These are phyloP conservation scores for Sclerotinia glacialis DNA, from an alignment of 2,329 filamentous ascomycete species.

Conservation along the genomic window DNA sequence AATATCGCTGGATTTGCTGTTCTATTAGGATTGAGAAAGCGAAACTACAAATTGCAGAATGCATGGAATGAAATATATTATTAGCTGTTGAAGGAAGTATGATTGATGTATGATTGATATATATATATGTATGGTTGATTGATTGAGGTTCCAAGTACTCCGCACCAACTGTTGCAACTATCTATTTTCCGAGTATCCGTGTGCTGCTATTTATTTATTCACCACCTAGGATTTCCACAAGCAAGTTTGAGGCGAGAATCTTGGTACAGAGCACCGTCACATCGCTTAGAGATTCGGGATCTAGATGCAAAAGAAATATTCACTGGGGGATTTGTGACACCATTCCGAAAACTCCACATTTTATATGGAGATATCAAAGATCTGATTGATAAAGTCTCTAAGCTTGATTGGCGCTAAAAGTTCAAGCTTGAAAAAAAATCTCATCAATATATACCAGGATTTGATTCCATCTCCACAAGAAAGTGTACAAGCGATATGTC, in stretches of 20 bases:
- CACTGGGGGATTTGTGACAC: neutral
- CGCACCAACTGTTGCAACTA: neutral
- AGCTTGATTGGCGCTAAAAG: constrained; percentile 5
- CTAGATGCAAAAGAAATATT: neutral
- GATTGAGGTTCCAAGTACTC: neutral
- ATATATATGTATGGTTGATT: neutral
- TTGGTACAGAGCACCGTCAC: neutral
- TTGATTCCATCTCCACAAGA: neutral
- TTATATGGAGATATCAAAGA: neutral
- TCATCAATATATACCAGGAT: neutral
- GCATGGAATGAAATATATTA: neutral
- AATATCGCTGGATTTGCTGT: neutral
- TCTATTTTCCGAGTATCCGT: neutral
- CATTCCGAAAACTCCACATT: neutral
- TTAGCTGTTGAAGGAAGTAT: too few relatives aligned
- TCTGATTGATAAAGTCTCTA: neutral
- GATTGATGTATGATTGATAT: too few relatives aligned
- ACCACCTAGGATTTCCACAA: neutral
- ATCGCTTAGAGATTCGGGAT: neutral
- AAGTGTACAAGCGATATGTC: constrained; percentile 15
- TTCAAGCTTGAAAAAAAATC: neutral
- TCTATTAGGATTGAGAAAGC: neutral
- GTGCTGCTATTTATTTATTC: neutral
- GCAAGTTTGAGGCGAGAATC: neutral
- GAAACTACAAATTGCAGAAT: neutral